Conservation (phyloP, 495 filamentous ascomycete species). For the Neurospora sp. region DNA sequence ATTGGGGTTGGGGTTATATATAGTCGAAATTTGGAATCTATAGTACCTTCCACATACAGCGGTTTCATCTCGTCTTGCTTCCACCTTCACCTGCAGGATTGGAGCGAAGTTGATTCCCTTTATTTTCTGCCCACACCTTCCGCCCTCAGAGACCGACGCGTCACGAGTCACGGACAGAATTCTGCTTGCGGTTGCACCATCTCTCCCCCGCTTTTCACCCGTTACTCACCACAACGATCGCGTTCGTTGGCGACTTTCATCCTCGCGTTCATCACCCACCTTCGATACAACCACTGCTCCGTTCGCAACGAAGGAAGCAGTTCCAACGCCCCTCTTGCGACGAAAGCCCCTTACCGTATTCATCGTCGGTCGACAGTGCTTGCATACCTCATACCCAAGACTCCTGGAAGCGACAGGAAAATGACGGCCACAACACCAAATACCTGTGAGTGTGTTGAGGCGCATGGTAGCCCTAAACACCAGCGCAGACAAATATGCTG, state of each 20-base stretch:
- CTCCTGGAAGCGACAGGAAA: background rate
- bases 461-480: background rate
- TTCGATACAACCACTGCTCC: too few relatives aligned
- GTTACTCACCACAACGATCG: background rate
- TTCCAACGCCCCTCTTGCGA: too few relatives aligned
- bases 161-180: background rate
- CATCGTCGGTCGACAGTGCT: too few relatives aligned
- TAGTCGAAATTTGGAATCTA: too few relatives aligned
- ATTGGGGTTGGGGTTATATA: too few relatives aligned
- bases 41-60: background rate
- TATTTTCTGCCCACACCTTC: background rate
- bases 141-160: background rate
- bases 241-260: background rate
- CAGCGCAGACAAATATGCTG: too few relatives aligned
- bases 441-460: background rate
- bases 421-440: background rate
- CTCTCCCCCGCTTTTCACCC: background rate
- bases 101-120: background rate
- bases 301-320: too few relatives aligned
- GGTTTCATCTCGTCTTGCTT: background rate
- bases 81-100: background rate
- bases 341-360: too few relatives aligned
- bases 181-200: background rate
- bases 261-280: too few relatives aligned
- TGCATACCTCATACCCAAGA: too few relatives aligned